Evolutionary conservation across 306 rosid genomes (phyloP).

Genomic region (Sesbania bispinosa): DNA sequence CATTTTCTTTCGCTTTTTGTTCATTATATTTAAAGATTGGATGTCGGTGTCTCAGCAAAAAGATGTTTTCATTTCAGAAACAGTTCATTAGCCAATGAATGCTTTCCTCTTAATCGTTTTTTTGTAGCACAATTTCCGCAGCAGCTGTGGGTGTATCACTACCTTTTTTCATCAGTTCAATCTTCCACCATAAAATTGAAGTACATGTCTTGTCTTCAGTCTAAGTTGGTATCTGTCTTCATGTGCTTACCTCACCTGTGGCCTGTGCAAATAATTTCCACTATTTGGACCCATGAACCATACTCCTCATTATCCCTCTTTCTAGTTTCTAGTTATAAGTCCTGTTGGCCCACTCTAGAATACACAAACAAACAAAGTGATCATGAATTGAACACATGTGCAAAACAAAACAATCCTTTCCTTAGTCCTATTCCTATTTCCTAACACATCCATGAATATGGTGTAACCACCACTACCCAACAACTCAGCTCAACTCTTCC

Average conservation of each 20-base stretch:
- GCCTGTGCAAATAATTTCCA: no score
- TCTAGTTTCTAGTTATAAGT: no score
- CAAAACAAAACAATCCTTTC: no score
- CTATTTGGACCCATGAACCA: no score
- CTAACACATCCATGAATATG: no score
- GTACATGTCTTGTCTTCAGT: slow-evolving; percentile 39
- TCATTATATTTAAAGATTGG: neutral
- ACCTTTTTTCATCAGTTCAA: slow-evolving; percentile 77
- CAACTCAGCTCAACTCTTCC: no score
- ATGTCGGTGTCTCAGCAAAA: slow-evolving; percentile 3
- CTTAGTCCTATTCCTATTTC: no score
- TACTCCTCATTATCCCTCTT: no score
- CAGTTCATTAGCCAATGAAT: neutral
- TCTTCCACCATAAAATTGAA: slow-evolving; percentile 64
- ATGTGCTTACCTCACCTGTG: neutral
- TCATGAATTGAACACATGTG: no score
- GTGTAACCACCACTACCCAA: no score
- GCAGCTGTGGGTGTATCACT: slow-evolving; percentile 76
- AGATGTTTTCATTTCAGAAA: neutral
- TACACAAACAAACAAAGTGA: no score
- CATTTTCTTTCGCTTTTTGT: neutral
- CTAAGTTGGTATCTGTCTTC: neutral
- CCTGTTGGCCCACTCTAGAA: no score
- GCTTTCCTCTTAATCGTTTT: neutral
- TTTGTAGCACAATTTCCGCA: slow-evolving; percentile 53